Conservation (phyloP, 768 basidiomycete genomes). For the Trichaptum fuscoviolaceum region DNA sequence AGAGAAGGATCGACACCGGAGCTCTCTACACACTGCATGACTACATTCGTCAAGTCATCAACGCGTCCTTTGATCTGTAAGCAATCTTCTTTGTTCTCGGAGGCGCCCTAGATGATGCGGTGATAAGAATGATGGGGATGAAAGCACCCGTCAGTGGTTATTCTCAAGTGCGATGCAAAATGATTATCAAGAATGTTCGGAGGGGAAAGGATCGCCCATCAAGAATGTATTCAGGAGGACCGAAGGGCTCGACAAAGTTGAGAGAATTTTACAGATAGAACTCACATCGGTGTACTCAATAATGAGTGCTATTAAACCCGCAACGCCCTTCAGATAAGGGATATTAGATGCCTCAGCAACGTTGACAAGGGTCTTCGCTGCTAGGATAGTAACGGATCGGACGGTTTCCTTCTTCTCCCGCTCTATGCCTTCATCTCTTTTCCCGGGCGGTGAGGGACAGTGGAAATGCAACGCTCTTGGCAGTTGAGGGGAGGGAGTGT, state of each 20-base stretch:
- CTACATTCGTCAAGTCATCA: neutral
- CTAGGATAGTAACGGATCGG: neutral
- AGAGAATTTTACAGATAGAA: neutral
- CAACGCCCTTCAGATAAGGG: neutral
- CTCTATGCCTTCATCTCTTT: neutral
- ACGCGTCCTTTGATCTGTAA: neutral
- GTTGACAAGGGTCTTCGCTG: neutral
- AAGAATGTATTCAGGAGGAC: too few species aligned
- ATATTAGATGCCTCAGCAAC: neutral
- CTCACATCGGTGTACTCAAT: slow-evolving; percentile 1
- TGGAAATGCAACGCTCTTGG: neutral
- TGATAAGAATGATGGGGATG: neutral
- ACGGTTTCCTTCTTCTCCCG: neutral
- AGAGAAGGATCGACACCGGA: neutral
- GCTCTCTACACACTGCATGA: neutral
- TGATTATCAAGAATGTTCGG: neutral
- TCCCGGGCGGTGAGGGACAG: neutral
- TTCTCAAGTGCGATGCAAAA: neutral
- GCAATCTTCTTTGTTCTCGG: neutral
- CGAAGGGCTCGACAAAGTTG: neutral
- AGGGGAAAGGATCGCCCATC: neutral
- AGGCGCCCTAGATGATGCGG: neutral
- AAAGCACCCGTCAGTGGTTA: neutral
- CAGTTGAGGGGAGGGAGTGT: neutral
- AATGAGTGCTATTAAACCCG: neutral